Evolutionary conservation across 1,139 yeast genomes (phyloP).

Genomic region (Yamadazyma friedrichii): DNA sequence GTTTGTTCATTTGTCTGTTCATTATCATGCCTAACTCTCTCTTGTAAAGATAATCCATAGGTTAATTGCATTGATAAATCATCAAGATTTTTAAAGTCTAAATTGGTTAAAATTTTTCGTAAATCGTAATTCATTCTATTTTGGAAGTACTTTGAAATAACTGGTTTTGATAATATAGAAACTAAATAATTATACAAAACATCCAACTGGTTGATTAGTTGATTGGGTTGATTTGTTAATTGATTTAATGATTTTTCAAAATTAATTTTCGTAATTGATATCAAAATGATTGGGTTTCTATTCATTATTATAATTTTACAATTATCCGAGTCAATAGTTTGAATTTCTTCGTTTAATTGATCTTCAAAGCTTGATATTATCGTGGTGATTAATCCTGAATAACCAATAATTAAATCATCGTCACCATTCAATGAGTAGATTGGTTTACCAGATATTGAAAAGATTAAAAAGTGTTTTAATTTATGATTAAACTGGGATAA

Average conservation of each 20-base stretch:
- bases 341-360: slow-evolving; percentile 30
- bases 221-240: slow-evolving; percentile 25
- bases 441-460: slow-evolving; percentile 94
- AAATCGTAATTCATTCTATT: slow-evolving; percentile 81
- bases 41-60: slow-evolving; percentile 21
- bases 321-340: slow-evolving; percentile 20
- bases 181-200: slow-evolving; percentile 77
- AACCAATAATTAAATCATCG: slow-evolving; percentile 68
- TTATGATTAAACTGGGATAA: slow-evolving; percentile 37
- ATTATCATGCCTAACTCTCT: too few species aligned
- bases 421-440: slow-evolving; percentile 79
- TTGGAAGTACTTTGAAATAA: slow-evolving; percentile 64
- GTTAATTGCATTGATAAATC: slow-evolving; percentile 56
- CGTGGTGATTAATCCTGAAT: slow-evolving; percentile 72
- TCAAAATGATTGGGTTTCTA: slow-evolving; percentile 68
- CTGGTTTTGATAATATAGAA: slow-evolving; percentile 75
- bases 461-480: slow-evolving; percentile 70
- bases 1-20: not conserved
- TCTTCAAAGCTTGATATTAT: slow-evolving; percentile 61
- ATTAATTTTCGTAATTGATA: slow-evolving; percentile 61
- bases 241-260: slow-evolving; percentile 26
- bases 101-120: slow-evolving; percentile 68
- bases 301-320: slow-evolving; percentile 61
- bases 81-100: slow-evolving; percentile 65
- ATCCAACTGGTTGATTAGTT: slow-evolving; percentile 63